Evolutionary conservation across 345 rosid genomes (phyloP).

Genomic region (Syzygium aromaticum): DNA sequence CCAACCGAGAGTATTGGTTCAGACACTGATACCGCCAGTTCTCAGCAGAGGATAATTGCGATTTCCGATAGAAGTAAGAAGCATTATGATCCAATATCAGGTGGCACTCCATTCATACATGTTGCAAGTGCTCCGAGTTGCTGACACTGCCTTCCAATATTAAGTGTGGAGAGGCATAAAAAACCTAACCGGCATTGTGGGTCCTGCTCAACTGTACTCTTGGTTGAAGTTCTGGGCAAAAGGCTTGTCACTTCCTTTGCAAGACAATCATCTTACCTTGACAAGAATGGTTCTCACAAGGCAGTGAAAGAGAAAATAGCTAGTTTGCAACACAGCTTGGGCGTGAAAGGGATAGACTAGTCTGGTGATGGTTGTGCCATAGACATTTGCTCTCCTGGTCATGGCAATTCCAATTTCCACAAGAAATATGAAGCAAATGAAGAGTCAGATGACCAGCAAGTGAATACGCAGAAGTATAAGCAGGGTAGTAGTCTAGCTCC

Average conservation of each 20-base stretch:
- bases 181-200: constrained; percentile 67
- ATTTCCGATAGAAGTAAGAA: constrained; percentile 1
- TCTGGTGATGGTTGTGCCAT: neutral
- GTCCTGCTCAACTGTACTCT: constrained; percentile 50
- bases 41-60: constrained; percentile 33
- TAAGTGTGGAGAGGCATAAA: constrained; percentile 25
- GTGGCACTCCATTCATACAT: constrained; percentile 80
- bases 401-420: neutral
- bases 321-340: constrained; percentile 13
- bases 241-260: constrained; percentile 41
- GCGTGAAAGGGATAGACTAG: neutral
- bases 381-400: neutral
- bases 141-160: constrained; percentile 47
- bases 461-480: constrained; percentile 12
- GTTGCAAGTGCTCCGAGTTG: constrained; percentile 60
- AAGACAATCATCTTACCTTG: constrained; percentile 16
- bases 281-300: constrained; percentile 22
- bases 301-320: constrained; percentile 14
- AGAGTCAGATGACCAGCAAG: neutral
- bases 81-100: constrained; percentile 43
- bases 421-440: neutral
- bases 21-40: constrained; percentile 19
- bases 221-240: constrained; percentile 30
- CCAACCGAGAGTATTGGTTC: constrained; percentile 34
- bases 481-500: constrained; percentile 39